Evolutionary conservation across 192 early-diverging fungal genomes (phyloP), one percentile per base, ranked within the genome.

Genomic region (Dispira simplex): DNA sequence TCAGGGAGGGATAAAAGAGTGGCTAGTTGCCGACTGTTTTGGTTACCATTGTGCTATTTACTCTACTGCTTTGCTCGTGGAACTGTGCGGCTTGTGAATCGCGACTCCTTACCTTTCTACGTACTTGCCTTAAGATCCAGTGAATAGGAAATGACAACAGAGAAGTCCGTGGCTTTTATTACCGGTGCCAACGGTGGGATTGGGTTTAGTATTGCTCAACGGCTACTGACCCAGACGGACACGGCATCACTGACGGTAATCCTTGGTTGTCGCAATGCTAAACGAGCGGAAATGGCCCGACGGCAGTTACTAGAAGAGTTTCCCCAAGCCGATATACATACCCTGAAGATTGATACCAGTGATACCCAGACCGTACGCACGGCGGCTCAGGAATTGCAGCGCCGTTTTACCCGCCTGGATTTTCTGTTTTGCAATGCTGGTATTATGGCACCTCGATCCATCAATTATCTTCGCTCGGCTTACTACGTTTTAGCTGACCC

Each of bases 401-500:
- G 32, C 11, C 51, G 28, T 12, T 59, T 54, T 20, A 28, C 20
- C 0, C 60, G 65, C 16, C 32, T 78, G 0, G 66, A 73, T 54
- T 55, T 71, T 44, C 65, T 78, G 57, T 75, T 73, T 51, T 75
- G 73, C 69, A 78, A 78, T 46, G 76, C 76, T 12, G 76, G 76
- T 0, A 68, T 72, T 0, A 72, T 78, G 76, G 63, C 76, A 0
- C 27, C 56, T 12, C 16, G 27, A 8, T 26, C 21, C 56, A 78
- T 75, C 48, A 63, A 48, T 3, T 25, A 60, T 6, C 63, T 78
- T 11, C 47, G 67, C 46, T 18, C 63, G 0, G 0, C 21, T 3
- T 67, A 51, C 10, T 71, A 72, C 44, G 44, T 68, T 3, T 20
- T 69, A 1, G 71, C 76, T 20, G 65, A 70, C 20, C 73, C 76